These are phyloP conservation scores for Pichia sorboxylosa DNA, from an alignment of 1,139 yeast species.

Conservation along the genomic window DNA sequence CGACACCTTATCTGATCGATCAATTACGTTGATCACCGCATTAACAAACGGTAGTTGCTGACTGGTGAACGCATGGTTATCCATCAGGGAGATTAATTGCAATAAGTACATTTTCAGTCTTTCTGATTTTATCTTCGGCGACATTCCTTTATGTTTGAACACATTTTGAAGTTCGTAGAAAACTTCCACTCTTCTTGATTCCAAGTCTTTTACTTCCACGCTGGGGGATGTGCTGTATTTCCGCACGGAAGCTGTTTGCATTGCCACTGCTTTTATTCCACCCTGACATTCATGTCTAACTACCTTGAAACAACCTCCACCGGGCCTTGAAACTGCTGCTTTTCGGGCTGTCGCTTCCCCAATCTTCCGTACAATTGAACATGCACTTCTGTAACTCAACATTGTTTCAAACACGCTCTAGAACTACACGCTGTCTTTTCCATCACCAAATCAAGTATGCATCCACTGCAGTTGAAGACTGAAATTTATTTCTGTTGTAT, in stretches of 20 bases:
- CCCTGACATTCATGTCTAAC: too few species aligned
- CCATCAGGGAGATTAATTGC: conserved; percentile 13
- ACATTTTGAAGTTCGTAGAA: conserved; percentile 18
- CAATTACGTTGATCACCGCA: conserved; percentile 20
- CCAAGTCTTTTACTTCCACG: conserved; percentile 13
- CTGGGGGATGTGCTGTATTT: conserved; percentile 5
- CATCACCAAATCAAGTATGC: too few species aligned
- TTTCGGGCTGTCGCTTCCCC: too few species aligned
- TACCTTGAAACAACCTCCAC: too few species aligned
- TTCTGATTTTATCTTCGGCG: conserved; percentile 18
- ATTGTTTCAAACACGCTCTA: too few species aligned
- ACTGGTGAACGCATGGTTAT: conserved; percentile 15
- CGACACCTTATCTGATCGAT: conserved; percentile 16
- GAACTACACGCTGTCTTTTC: too few species aligned
- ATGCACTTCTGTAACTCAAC: too few species aligned
- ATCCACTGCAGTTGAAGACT: too few species aligned
- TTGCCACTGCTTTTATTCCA: not conserved
- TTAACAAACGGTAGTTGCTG: conserved; percentile 20
- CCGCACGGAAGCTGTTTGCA: not conserved
- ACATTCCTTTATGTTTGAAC: conserved; percentile 15
- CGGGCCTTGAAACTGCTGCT: too few species aligned
- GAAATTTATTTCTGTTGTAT: too few species aligned
- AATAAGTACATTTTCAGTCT: conserved; percentile 14
- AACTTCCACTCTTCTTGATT: conserved; percentile 11
- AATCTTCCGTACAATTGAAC: too few species aligned